Evolutionary conservation across 257 asterid genomes (phyloP).

Genomic region (Penstemon eatonii): DNA sequence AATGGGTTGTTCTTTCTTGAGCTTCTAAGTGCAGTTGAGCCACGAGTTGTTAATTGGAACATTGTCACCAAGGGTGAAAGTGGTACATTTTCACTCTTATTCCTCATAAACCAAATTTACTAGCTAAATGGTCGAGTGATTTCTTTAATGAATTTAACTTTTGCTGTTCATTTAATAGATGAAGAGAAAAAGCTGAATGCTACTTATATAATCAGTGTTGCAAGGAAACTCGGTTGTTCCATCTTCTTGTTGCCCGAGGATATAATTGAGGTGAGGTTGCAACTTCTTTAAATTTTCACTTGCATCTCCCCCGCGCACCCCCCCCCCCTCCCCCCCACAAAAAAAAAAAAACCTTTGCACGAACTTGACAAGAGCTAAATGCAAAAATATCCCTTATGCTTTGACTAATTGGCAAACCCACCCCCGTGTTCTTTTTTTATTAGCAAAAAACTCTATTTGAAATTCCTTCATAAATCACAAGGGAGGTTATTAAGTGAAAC

Average conservation of each 20-base stretch:
- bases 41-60: slow-evolving; percentile 97
- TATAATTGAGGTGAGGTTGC: slow-evolving; percentile 76
- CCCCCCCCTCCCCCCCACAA: no score
- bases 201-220: slow-evolving; percentile 93
- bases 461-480: no score
- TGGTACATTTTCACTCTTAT: slow-evolving; percentile 46
- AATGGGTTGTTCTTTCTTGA: slow-evolving; percentile 87
- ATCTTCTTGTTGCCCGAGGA: slow-evolving; percentile 97
- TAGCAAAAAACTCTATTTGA: no score
- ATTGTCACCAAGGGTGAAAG: slow-evolving; percentile 92
- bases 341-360: no score
- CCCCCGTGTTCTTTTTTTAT: no score
- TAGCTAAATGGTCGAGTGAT: slow-evolving; percentile 4
- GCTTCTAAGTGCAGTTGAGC: slow-evolving; percentile 93
- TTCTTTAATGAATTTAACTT: background rate
- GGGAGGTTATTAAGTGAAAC: no score
- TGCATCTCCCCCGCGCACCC: no score
- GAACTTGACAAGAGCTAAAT: no score
- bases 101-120: background rate
- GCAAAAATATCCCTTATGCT: no score
- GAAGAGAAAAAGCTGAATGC: slow-evolving; percentile 97
- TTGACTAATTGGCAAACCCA: no score
- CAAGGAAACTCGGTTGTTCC: slow-evolving; percentile 96
- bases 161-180: slow-evolving; percentile 40
- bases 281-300: background rate